Percentiles rank a stretch among this genome's conserved stretches.
Conservation (phyloP, 208 protist genomes). For the Trypanosoma scelopori region DNA sequence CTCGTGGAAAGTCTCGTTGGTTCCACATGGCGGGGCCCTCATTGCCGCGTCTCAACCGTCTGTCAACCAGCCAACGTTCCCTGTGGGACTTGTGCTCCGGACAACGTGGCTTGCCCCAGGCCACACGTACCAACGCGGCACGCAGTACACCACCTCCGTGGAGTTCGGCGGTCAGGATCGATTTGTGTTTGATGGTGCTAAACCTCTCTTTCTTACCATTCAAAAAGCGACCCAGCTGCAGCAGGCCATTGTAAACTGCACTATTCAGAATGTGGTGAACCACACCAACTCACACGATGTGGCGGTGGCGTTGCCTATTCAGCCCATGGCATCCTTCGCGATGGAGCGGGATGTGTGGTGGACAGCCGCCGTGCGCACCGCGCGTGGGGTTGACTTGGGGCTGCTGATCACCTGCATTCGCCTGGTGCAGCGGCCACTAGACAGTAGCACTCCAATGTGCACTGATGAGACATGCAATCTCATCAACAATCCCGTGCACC, state of each 20-base stretch:
- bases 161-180: constrained; percentile 68
- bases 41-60: constrained; percentile 19
- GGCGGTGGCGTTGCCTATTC: constrained; percentile 54
- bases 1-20: constrained; percentile 62
- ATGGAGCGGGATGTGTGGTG: constrained; percentile 80
- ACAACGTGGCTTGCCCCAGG: constrained; percentile 65
- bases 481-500: constrained; percentile 83
- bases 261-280: constrained; percentile 51
- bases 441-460: constrained; percentile 48
- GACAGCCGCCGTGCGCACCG: constrained; percentile 61
- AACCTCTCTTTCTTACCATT: constrained; percentile 57
- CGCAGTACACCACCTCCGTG: constrained; percentile 65
- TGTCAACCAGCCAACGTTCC: constrained; percentile 36
- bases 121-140: constrained; percentile 39
- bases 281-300: constrained; percentile 56
- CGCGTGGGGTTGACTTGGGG: constrained; percentile 59
- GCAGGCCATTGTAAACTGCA: constrained; percentile 61
- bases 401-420: constrained; percentile 62
- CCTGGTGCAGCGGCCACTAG: constrained; percentile 51
- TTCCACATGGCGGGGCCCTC: constrained; percentile 71
- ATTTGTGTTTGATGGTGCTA: constrained; percentile 42
- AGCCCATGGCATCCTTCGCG: constrained; percentile 40
- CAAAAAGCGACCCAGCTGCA: constrained; percentile 37
- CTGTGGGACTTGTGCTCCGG: constrained; percentile 70
- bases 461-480: constrained; percentile 39